These are phyloP conservation scores for Lactifluus hygrophoroides DNA, from an alignment of 768 basidiomycete species.

Conservation along the genomic window DNA sequence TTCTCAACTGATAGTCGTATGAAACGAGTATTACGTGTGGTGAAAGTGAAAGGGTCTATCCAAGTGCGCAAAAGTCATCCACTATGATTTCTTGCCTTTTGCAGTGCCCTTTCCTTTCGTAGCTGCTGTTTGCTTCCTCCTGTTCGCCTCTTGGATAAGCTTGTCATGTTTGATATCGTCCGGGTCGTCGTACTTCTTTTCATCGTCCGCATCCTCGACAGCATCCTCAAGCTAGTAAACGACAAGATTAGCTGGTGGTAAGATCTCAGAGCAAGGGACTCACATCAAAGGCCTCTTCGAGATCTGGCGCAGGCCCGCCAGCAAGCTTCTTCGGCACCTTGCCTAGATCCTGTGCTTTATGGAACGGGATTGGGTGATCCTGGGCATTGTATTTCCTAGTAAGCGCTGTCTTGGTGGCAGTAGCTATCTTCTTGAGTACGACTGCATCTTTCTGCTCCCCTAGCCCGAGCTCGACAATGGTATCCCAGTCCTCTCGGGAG, in stretches of 20 bases:
- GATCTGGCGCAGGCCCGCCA: constrained; percentile 68
- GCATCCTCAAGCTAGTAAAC: constrained; percentile 16
- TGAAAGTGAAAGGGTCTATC: background rate
- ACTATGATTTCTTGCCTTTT: constrained; percentile 14
- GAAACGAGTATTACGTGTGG: constrained; percentile 3
- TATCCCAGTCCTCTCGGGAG: constrained; percentile 94
- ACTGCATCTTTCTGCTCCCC: constrained; percentile 66
- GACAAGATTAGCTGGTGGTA: background rate
- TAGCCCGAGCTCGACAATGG: constrained; percentile 87
- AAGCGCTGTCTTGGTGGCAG: constrained; percentile 74
- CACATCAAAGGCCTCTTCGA: constrained; percentile 87
- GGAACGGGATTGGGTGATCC: constrained; percentile 93
- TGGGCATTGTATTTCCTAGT: constrained; percentile 86
- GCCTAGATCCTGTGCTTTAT: constrained; percentile 76
- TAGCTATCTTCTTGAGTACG: constrained; percentile 76
- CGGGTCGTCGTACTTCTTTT: constrained; percentile 17
- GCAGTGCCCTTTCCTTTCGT: constrained; percentile 10
- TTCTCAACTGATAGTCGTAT: background rate
- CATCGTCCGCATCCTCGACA: constrained; percentile 21
- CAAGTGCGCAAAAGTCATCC: background rate
- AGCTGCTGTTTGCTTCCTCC: constrained; percentile 9
- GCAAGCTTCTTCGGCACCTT: constrained; percentile 75
- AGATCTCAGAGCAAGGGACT: constrained; percentile 22
- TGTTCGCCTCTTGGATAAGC: constrained; percentile 23
- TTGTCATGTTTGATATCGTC: constrained; percentile 28